A percentile compares a stretch with the other conserved stretches of the same genome.
Evolutionary conservation across 768 basidiomycete species (phyloP).

Genomic region (Boletus sp.): DNA sequence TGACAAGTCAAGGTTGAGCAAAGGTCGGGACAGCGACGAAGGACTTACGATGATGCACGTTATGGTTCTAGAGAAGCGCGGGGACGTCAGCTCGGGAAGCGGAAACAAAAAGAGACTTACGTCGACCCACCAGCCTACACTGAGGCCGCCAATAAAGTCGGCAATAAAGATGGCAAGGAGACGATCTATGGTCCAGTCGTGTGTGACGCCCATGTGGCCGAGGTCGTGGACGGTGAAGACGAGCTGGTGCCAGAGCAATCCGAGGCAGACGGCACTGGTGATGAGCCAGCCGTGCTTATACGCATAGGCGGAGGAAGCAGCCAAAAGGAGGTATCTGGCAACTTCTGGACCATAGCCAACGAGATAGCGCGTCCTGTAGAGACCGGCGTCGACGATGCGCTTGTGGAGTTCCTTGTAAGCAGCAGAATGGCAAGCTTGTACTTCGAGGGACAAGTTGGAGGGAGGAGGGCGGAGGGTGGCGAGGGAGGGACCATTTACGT

Average conservation of each 20-base stretch:
- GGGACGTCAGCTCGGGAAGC: slow-evolving; percentile 1
- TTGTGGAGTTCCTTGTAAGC: slow-evolving; percentile 81
- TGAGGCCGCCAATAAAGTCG: slow-evolving; percentile 87
- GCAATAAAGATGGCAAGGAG: slow-evolving; percentile 76
- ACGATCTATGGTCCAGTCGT: slow-evolving; percentile 79
- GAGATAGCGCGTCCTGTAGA: slow-evolving; percentile 81
- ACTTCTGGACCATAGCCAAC: slow-evolving; percentile 89
- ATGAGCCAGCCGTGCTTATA: slow-evolving; percentile 67
- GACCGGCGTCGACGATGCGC: slow-evolving; percentile 70
- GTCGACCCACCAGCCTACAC: slow-evolving; percentile 97
- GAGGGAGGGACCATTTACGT: slow-evolving; percentile 39
- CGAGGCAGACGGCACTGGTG: slow-evolving; percentile 75
- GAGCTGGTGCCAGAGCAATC: slow-evolving; percentile 93
- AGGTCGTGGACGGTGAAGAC: slow-evolving; percentile 92
- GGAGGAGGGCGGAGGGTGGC: slow-evolving; percentile 50
- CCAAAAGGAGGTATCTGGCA: slow-evolving; percentile 70
- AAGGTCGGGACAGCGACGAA: neutral
- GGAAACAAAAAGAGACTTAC: slow-evolving; percentile 50
- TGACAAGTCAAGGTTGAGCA: slow-evolving; percentile 30
- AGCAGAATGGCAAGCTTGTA: slow-evolving; percentile 63
- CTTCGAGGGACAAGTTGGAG: slow-evolving; percentile 49
- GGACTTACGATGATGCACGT: slow-evolving; percentile 88
- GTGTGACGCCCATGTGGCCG: slow-evolving; percentile 92
- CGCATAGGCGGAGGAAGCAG: slow-evolving; percentile 51
- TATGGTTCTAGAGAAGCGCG: slow-evolving; percentile 67